A percentile compares a stretch with the other conserved stretches of the same genome.
phyloP scores from a whole-genome alignment of 75 land plant genomes.

The Ceratopteris richardii region DNA sequence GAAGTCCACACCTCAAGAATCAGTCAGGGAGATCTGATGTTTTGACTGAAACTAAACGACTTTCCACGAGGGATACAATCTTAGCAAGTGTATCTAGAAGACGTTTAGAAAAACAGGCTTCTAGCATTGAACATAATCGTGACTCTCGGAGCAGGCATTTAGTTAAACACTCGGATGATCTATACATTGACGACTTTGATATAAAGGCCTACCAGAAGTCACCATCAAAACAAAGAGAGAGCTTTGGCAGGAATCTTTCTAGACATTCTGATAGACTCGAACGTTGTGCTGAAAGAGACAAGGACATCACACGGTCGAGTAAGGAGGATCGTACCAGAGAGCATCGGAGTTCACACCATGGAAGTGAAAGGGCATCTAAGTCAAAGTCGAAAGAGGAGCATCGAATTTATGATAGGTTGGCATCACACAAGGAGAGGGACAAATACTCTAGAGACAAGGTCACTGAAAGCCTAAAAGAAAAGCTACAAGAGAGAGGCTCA shows the following conservation, averaged over 20 bases:
- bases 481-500: neutral
- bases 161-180: neutral
- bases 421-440: neutral
- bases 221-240: constrained; percentile 2
- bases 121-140: neutral
- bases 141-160: neutral
- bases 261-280: neutral
- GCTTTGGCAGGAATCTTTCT: neutral
- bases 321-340: neutral
- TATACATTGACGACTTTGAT: neutral
- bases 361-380: neutral
- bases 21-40: neutral
- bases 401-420: neutral
- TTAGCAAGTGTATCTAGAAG: neutral
- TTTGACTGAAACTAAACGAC: neutral
- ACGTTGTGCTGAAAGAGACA: neutral
- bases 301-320: neutral
- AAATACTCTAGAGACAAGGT: neutral
- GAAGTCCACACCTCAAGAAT: neutral
- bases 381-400: neutral
- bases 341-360: neutral
- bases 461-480: neutral
- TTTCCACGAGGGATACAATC: neutral
- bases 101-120: neutral
- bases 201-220: neutral